Conservation (phyloP, 139 green algal genomes). For the Auxenochlorella pyrenoidosa region DNA sequence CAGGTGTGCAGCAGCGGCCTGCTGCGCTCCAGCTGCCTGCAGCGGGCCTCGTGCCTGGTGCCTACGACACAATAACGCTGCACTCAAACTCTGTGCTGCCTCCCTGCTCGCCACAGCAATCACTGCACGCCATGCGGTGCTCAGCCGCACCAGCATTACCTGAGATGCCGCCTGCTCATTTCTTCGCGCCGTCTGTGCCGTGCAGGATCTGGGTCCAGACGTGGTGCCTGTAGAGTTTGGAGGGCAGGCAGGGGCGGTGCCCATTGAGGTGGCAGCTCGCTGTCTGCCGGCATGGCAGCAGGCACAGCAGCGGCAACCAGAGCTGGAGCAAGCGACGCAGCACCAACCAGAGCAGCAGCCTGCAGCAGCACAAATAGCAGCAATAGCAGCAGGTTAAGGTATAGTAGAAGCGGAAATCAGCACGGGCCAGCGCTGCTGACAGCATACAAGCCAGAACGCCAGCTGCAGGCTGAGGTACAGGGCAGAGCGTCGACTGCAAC, state of each 20-base stretch:
- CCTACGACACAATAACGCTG: no score
- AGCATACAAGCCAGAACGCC: no score
- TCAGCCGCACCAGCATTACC: neutral
- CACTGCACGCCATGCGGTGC: neutral
- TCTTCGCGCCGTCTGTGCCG: no score
- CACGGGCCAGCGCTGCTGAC: no score
- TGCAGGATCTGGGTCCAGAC: constrained; percentile 10
- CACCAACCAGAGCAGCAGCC: neutral
- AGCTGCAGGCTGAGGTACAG: no score
- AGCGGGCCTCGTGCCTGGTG: neutral
- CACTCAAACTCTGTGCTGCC: no score
- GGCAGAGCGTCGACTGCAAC: no score
- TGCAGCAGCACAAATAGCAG: neutral
- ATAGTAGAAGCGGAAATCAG: neutral
- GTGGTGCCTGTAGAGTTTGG: constrained; percentile 21
- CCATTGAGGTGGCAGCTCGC: neutral
- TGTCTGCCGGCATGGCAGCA: neutral
- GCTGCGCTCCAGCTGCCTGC: neutral
- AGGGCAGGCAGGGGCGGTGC: neutral
- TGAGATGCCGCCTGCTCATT: neutral
- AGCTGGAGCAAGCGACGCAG: neutral
- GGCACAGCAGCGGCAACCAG: neutral
- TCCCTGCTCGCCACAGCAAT: no score
- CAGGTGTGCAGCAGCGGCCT: neutral
- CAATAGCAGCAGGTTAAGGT: neutral